These are phyloP conservation scores for Zygotorulaspora sp. DNA, from an alignment of 805 yeast species.

Conservation along the genomic window DNA sequence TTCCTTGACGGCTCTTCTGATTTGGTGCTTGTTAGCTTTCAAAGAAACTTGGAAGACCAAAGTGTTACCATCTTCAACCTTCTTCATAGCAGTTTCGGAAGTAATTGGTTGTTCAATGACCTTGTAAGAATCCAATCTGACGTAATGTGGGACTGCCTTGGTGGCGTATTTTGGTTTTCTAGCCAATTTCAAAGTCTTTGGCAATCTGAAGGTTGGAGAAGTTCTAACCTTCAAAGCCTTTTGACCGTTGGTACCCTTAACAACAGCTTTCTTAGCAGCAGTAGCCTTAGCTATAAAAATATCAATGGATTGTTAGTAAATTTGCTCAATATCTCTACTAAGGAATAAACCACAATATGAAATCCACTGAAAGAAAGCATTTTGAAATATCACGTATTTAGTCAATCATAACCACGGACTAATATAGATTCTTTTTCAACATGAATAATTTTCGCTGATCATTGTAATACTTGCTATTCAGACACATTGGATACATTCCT, in stretches of 20 bases:
- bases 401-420: too few species aligned
- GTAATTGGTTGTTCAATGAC: conserved; percentile 91
- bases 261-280: conserved; percentile 97
- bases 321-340: not conserved
- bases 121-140: conserved; percentile 95
- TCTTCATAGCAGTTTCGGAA: conserved; percentile 98
- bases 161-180: conserved; percentile 93
- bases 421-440: too few species aligned
- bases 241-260: conserved; percentile 91
- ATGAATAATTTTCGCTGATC: too few species aligned
- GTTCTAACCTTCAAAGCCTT: conserved; percentile 93
- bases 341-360: not conserved
- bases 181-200: conserved; percentile 92
- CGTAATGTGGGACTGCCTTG: conserved; percentile 95
- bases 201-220: conserved; percentile 90
- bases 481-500: not conserved
- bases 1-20: conserved; percentile 97
- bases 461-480: too few species aligned
- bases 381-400: too few species aligned
- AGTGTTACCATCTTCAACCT: conserved; percentile 99
- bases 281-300: conserved; percentile 65
- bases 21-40: conserved; percentile 97
- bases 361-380: too few species aligned
- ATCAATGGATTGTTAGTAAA: conserved; percentile 24
- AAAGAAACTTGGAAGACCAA: conserved; percentile 97